Evolutionary conservation across 2,329 filamentous ascomycete species (phyloP), one percentile per base, ranked within the genome.

Genomic region (Cyphellophora attinorum): DNA sequence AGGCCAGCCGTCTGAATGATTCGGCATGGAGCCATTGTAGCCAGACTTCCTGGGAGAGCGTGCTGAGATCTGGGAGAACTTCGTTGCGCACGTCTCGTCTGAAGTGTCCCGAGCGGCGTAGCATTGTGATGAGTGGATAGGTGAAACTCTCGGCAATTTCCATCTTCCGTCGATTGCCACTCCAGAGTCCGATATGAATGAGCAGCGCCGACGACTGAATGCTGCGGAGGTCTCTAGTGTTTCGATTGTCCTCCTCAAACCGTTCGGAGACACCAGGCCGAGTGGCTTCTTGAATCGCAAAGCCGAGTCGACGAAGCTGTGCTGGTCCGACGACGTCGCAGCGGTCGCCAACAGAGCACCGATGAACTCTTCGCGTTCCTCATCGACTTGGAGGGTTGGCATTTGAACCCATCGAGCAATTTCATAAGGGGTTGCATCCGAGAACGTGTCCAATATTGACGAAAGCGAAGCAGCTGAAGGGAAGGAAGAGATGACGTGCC

Each of bases 31-130:
- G 39, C 57, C 57, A 54, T 1, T 39, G 27, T 12, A 40, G 17
- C 55, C 57, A 59, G 8, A 44, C 0, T 40, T 23, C 11, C 50
- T 37, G 5, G 52, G 34, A 1, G 28, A 33, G 8, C 25, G 33
- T n/a, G 4, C 36, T 27, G 3, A 21, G 30, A 6, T 18, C 13
- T 11, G 37, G 19, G 11, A 12, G 10, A 6, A 23, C 6, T 11
- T 18, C 17, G 19, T 11, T 15, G 10, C 14, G 10, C 19, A 12
- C 14, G 11, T 15, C 11, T 6, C 13, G 15, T 25, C 29, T 15
- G 79, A 77, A 3, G 84, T 58, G 3, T 72, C 72, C 31, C 85
- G 58, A 47, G 85, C 81, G 1, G 76, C 68, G 47, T 82, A 85
- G 0, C 79, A 80, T 44, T 84, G 58, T 62, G 5, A 61, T 27